A percentile compares a stretch with the other conserved stretches of the same genome.
phyloP scores from a whole-genome alignment of 257 asterid genomes.

The Fraxinus cuspidata region DNA sequence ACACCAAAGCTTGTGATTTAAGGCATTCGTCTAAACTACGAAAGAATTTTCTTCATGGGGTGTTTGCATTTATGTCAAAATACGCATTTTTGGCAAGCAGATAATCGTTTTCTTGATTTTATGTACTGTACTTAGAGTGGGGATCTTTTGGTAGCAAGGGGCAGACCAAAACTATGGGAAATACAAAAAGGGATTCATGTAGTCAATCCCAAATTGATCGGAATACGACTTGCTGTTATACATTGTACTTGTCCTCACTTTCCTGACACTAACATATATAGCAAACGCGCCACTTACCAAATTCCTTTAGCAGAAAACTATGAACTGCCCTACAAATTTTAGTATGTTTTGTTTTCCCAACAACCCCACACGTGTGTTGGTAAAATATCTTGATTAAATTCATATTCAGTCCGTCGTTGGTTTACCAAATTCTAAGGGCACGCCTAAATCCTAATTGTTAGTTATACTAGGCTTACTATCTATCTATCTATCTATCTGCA shows the following conservation, averaged over 20 bases:
- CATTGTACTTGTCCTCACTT: not conserved
- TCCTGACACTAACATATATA: not conserved
- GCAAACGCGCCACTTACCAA: not conserved
- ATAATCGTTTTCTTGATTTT: too few species aligned
- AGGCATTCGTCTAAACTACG: not conserved
- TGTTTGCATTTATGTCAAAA: not conserved
- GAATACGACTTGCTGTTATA: not conserved
- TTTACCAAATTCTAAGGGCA: constrained; percentile 28
- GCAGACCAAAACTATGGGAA: not conserved
- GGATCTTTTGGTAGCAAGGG: too few species aligned
- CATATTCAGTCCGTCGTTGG: constrained; percentile 25
- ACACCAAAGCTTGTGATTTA: not conserved
- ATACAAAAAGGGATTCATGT: not conserved
- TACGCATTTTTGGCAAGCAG: not conserved
- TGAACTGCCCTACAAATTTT: not conserved
- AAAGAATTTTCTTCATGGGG: not conserved
- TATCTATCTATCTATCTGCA: not conserved
- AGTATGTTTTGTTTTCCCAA: constrained; percentile 17
- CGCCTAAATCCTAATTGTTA: constrained; percentile 28
- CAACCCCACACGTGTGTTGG: constrained; percentile 30
- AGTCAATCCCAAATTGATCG: not conserved
- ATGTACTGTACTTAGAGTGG: not conserved
- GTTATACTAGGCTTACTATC: not conserved
- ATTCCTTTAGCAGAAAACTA: not conserved
- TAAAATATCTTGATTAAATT: constrained; percentile 14